These are phyloP conservation scores for Brasilioporus rufonigricans DNA, from an alignment of 768 basidiomycete genomes.

Conservation along the genomic window DNA sequence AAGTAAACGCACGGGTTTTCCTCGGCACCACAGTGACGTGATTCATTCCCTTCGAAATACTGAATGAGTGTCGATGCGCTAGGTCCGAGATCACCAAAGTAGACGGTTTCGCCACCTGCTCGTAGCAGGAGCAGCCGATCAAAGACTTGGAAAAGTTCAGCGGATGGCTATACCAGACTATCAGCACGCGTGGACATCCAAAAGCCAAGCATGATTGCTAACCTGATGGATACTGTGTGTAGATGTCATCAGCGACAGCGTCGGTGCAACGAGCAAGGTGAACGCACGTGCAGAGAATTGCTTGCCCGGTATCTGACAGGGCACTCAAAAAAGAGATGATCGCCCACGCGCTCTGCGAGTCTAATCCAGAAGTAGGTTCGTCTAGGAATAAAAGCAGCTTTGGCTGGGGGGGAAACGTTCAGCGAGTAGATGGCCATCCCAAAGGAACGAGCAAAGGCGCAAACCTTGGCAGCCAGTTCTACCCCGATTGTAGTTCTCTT, in stretches of 20 bases:
- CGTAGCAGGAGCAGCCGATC: slow-evolving; percentile 75
- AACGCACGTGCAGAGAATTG: slow-evolving; percentile 83
- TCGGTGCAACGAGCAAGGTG: neutral
- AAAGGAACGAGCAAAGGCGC: neutral
- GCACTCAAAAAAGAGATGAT: slow-evolving; percentile 73
- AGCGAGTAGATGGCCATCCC: neutral
- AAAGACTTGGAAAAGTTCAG: slow-evolving; percentile 79
- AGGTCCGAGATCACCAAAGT: slow-evolving; percentile 67
- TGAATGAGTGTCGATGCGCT: slow-evolving; percentile 59
- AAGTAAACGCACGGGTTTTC: slow-evolving; percentile 61
- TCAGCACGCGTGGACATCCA: neutral
- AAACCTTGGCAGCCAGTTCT: slow-evolving; percentile 75
- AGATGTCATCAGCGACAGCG: neutral
- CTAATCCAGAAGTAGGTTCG: too few species aligned
- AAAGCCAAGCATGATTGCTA: neutral
- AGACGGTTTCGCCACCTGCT: slow-evolving; percentile 70
- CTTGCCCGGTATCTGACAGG: slow-evolving; percentile 79
- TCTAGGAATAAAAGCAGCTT: slow-evolving; percentile 81
- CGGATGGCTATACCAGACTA: slow-evolving; percentile 55
- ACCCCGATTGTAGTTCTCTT: slow-evolving; percentile 88
- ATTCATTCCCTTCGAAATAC: slow-evolving; percentile 78
- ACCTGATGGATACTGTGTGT: slow-evolving; percentile 41
- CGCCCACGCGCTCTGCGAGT: slow-evolving; percentile 85
- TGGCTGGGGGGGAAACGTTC: slow-evolving; percentile 41
- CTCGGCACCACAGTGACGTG: slow-evolving; percentile 51